Evolutionary conservation across 148 eudicot genomes (phyloP), one percentile per base, ranked within the genome.

Genomic region (Dianthus caryophyllus): DNA sequence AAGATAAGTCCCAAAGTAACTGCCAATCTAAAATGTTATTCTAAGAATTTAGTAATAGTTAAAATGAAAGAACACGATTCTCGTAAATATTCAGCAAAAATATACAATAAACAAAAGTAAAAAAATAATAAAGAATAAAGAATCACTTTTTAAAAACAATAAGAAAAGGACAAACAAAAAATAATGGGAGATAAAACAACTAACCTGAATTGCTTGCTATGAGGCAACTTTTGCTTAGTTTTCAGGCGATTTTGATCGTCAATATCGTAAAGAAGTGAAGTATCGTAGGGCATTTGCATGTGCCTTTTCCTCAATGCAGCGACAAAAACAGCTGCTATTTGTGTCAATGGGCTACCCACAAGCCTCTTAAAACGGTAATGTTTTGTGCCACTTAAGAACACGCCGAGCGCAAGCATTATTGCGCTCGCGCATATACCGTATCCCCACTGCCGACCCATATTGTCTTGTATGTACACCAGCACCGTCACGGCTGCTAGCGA

Each of bases 141-240:
- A n/a, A n/a, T n/a, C n/a, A n/a, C n/a, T n/a, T 1, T 20, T 7
- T 58, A 30, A n/a, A 27, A 44, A 33, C 25, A 29, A 33, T 1
- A 18, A 9, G 4, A 33, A 60, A 60, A 20, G 6, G 43, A 33
- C 64, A 60, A 36, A 31, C 54, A 30, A 1, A 41, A n/a, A 26
- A n/a, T 17, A 1, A 52, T 26, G 36, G 15, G 20, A 63, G 22
- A 64, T 20, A 36, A 53, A 11, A 58, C 83, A 11, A 58, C 84
- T 72, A 5, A 94, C 99, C 90, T 81, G 78, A 74, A 90, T 53
- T 88, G 81, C 56, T 94, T 88, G 87, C 85, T 83, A 39, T 82
- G 97, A 1, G 96, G 96, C 75, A 94, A 68, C 56, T 31, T 78
- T 39, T 83, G 94, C 77, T 90, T 90, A 69, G 63, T 76, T 69